Base-by-base conservation (phyloP, 106 monocot genomes). In the Apostasia shenzhenica region DNA sequence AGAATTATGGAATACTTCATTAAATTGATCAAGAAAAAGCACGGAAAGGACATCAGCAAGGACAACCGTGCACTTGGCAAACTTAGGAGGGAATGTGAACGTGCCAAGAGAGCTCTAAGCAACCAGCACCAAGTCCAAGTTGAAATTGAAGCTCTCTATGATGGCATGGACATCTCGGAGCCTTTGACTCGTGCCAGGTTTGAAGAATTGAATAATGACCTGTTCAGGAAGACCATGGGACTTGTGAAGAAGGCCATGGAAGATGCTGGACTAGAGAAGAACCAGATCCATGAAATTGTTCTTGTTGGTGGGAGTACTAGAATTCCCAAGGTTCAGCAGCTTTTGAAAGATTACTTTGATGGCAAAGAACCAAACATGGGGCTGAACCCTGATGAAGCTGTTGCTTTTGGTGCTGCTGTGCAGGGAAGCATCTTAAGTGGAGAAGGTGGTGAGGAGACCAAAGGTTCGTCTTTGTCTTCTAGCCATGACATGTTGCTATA, bases 1-100 rank as follows among this genome's bases (percentile, higher is more conserved):
- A 86, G 86, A 71, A 77, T 86, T 57, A 86, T 86, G 86, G 86
- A 86, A 14, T 82, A 86, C 76, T 86, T 86, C 70, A 82, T 86
- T 70, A 82, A 86, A 54, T 58, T 86, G 67, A 77, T 86, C 73
- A 86, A 86, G 82, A 86, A 86, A 80, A 86, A 86, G 79, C 75
- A 86, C 14, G 77, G 82, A 37, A 86, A 83, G 80, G 86, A 86
- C 73, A 86, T 86, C 72, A 82, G 82, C 77, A 83, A 83, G 73
- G 86, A 86, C 71, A 83, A 86, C 77, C 58, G 77, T 1, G 86
- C 86, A 54, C 82, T 86, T 44, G 86, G 80, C 10, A 86, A 86
- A 71, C 61, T 86, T 46, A 79, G 82, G 74, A 82, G 86, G 72
- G 82, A 86, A 47, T 42, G 54, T 13, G 86, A 86, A 67, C 79